Conservation (phyloP, 768 basidiomycete species). For the Dioszegia crocea region DNA sequence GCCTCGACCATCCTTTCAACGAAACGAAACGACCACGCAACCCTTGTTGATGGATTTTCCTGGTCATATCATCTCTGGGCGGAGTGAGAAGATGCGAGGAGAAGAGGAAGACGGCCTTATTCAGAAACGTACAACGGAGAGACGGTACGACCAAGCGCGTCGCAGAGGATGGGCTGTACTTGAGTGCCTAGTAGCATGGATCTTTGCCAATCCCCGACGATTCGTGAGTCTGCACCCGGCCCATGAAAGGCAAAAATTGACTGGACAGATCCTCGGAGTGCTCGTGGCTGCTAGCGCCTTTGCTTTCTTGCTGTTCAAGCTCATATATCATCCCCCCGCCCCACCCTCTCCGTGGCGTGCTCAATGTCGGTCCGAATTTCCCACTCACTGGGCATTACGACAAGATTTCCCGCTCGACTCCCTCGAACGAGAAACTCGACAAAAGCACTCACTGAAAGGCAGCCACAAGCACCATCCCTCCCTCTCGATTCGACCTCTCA, state of each 20-base stretch:
- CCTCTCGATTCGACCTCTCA: conserved; percentile 2
- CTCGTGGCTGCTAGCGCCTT: background rate
- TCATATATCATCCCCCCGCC: background rate
- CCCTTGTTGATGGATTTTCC: background rate
- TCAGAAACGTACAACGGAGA: background rate
- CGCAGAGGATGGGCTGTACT: background rate
- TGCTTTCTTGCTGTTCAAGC: background rate
- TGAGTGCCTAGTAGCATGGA: conserved; percentile 3
- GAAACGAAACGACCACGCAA: no score
- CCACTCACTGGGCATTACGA: background rate
- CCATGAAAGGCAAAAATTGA: no score
- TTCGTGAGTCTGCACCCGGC: background rate
- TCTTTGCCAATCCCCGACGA: background rate
- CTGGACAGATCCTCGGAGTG: background rate
- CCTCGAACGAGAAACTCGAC: background rate
- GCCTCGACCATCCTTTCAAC: no score
- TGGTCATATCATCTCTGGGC: background rate
- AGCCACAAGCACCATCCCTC: no score
- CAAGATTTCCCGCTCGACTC: background rate
- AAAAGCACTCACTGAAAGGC: no score
- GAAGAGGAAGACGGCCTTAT: conserved; percentile 5
- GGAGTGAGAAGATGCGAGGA: background rate
- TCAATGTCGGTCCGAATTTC: background rate
- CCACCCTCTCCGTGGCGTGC: conserved; percentile 7
- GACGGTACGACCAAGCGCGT: background rate